Base-by-base conservation (phyloP, 2,329 filamentous ascomycete genomes). In the Xylaria sp. region DNA sequence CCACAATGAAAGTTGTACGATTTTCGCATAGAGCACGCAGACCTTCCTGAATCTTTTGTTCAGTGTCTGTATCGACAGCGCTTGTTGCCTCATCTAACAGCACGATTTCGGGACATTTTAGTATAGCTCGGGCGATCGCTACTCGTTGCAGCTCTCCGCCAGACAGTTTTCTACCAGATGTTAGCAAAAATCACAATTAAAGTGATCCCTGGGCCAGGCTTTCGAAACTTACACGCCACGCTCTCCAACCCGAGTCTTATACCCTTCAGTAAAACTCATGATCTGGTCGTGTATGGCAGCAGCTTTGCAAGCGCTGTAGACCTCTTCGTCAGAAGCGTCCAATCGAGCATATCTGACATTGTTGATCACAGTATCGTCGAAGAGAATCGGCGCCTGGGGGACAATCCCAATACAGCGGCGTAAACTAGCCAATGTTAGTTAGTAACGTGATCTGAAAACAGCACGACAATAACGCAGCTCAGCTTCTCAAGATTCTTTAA, bases 81-180 rank as follows among this genome's bases (percentile, higher is more conserved):
- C 91, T 93, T 3, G 93, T 94, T 1, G 92, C 90, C 79, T 94
- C 92, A 72, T 95, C 92, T 0, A 95, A 85, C 48, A 95, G 85
- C 10, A 95, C 88, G 69, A 94, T 90, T 65, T 92, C 89, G 0
- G 92, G 92, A 67, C 88, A 86, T 79, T 93, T 92, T 72, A 94
- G 82, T 57, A 95, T 86, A 0, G 92, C 91, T 31, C 92, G 88
- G 8, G 90, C 90, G 76, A 91, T 91, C 5, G 90, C 89, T 34
- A 91, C 85, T 56, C 90, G 86, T 74, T 92, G 90, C 6, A 91
- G 80, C 76, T 92, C 89, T 28, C 90, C 90, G 1, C 90, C 90
- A 3, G 89, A 91, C 1, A 92, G 80, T 81, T 89, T 89, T 62
- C 84, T 85, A 67, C 8, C n/a, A 34, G 2, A 39, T 28, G 61